Evolutionary conservation across 805 yeast genomes (phyloP).

Genomic region (Metschnikowia colocasiae): DNA sequence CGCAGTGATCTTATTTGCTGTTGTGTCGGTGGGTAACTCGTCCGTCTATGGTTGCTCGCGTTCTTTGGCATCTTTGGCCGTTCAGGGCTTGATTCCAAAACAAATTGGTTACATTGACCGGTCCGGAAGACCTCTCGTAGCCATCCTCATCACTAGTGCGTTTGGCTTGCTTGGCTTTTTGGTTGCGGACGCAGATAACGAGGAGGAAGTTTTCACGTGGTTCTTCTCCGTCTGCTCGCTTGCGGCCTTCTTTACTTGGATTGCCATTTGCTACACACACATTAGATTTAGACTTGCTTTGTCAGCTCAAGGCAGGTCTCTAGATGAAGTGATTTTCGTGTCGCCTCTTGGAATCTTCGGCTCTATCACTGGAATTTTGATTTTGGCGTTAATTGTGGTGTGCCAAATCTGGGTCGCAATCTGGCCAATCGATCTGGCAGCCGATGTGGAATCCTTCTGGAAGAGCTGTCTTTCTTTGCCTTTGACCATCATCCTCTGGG

Average conservation of each 20-base stretch:
- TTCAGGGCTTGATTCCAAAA: slow-evolving; percentile 60
- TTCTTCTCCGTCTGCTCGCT: slow-evolving; percentile 39
- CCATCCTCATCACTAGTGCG: slow-evolving; percentile 46
- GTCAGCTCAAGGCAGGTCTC: slow-evolving; percentile 28
- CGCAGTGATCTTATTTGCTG: slow-evolving; percentile 26
- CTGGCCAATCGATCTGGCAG: slow-evolving; percentile 30
- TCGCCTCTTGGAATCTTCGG: slow-evolving; percentile 38
- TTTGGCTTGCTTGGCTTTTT: slow-evolving; percentile 42
- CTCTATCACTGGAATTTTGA: slow-evolving; percentile 29
- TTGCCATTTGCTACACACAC: slow-evolving; percentile 39
- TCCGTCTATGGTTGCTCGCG: slow-evolving; percentile 44
- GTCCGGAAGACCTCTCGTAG: slow-evolving; percentile 63
- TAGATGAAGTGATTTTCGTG: slow-evolving; percentile 33
- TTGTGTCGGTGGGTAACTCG: slow-evolving; percentile 29
- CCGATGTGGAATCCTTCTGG: slow-evolving; percentile 39
- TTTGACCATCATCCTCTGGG: slow-evolving; percentile 41
- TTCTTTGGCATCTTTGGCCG: slow-evolving; percentile 59
- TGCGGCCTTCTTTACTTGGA: slow-evolving; percentile 42
- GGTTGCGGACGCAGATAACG: slow-evolving; percentile 26
- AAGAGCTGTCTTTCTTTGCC: slow-evolving; percentile 44
- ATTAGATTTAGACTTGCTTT: slow-evolving; percentile 41
- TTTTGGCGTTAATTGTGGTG: slow-evolving; percentile 31
- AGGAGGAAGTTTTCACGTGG: slow-evolving; percentile 38
- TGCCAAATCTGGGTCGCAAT: slow-evolving; percentile 40
- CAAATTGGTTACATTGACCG: slow-evolving; percentile 59